These are phyloP conservation scores for Chlorociboria aeruginascens DNA, from an alignment of 495 filamentous ascomycete genomes.

Conservation along the genomic window DNA sequence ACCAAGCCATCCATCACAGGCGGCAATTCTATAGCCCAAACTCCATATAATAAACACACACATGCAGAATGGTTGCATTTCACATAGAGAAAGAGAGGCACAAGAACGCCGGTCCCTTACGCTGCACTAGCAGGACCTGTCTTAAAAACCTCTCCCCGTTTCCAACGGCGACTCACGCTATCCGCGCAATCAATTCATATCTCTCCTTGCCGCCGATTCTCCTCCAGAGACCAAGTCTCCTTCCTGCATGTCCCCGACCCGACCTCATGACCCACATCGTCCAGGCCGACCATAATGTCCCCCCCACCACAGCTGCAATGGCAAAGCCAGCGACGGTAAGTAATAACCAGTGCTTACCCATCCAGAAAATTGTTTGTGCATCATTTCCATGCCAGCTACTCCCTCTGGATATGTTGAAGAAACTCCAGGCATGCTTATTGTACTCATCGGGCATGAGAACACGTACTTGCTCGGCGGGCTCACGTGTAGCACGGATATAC, in stretches of 20 bases:
- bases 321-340: conserved; percentile 53
- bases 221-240: conserved; percentile 9
- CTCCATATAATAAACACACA: too few relatives aligned
- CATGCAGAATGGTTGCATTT: too few relatives aligned
- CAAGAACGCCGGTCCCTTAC: conserved; percentile 7
- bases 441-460: conserved; percentile 57
- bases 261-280: conserved; percentile 17
- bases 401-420: conserved; percentile 64
- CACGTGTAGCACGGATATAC: conserved; percentile 27
- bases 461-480: conserved; percentile 22
- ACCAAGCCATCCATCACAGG: too few relatives aligned
- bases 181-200: conserved; percentile 19
- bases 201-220: conserved; percentile 11
- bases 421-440: conserved; percentile 58
- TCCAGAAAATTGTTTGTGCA: conserved; percentile 70
- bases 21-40: too few relatives aligned
- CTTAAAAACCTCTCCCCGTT: not conserved
- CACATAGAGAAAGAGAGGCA: not conserved
- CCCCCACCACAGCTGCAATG: conserved; percentile 43
- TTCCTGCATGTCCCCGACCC: not conserved
- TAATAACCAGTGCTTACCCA: conserved; percentile 64
- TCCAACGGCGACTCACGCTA: conserved; percentile 6
- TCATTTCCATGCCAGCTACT: conserved; percentile 71
- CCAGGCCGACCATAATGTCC: conserved; percentile 40
- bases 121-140: conserved; percentile 19